phyloP scores from a whole-genome alignment of 1,284 basidiomycete species.

The Malassezia sympodialis region DNA sequence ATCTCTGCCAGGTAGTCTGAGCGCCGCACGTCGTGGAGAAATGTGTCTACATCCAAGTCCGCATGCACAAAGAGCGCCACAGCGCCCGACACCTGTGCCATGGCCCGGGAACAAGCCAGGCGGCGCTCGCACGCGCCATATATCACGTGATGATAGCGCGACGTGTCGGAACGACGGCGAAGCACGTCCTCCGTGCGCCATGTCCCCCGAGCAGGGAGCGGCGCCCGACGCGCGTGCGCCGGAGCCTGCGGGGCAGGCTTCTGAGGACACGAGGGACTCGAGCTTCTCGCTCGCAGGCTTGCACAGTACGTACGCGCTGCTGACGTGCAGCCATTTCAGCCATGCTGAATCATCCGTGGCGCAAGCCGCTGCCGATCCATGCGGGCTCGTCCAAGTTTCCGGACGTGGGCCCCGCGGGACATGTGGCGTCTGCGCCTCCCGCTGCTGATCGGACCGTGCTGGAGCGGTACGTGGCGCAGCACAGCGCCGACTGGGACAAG shows the following conservation, averaged over 20 bases:
- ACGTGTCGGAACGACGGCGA: neutral
- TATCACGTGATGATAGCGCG: neutral
- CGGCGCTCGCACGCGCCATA: neutral
- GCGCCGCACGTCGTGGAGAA: conserved; percentile 25
- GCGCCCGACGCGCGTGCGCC: neutral
- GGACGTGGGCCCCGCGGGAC: conserved; percentile 23
- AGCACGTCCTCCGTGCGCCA: neutral
- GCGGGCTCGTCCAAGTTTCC: conserved; percentile 39
- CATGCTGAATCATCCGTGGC: conserved; percentile 43
- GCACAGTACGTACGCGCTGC: conserved; percentile 15
- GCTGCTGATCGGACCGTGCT: conserved; percentile 28
- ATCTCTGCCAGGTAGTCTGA: conserved; percentile 33
- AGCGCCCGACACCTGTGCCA: neutral
- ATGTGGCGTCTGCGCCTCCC: conserved; percentile 32
- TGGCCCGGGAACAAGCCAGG: neutral
- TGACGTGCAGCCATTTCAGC: conserved; percentile 30
- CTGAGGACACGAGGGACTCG: neutral
- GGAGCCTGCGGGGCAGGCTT: neutral
- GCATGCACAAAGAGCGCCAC: conserved; percentile 5
- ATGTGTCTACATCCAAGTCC: conserved; percentile 6
- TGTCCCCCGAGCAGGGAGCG: neutral
- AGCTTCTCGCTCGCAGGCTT: conserved; percentile 22
- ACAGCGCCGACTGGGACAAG: conserved; percentile 38
- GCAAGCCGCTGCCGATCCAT: conserved; percentile 37
- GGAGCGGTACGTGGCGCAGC: conserved; percentile 32